Evolutionary conservation across 169 alveolate species (phyloP).

Genomic region (Toxoplasma gondii): DNA sequence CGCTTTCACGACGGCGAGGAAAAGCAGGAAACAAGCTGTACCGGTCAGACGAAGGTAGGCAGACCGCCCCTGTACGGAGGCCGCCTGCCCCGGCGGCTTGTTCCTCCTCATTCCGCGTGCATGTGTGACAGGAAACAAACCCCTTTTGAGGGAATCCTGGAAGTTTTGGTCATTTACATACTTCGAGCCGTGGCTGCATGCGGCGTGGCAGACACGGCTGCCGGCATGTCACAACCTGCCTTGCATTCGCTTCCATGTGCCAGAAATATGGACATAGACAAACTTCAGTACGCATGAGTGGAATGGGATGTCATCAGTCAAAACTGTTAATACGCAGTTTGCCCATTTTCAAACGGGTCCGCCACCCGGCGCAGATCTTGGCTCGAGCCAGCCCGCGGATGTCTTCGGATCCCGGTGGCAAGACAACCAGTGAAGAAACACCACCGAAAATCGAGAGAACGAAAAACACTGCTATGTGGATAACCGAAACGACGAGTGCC

Average conservation of each 20-base stretch:
- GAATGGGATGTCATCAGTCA: too few relatives aligned
- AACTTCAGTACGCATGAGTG: too few relatives aligned
- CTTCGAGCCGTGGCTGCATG: background rate
- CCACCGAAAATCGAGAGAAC: background rate
- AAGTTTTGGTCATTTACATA: background rate
- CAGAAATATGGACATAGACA: too few relatives aligned
- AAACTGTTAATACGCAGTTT: too few relatives aligned
- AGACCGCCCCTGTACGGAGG: background rate
- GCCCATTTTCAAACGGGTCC: too few relatives aligned
- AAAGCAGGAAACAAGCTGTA: background rate
- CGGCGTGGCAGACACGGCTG: background rate
- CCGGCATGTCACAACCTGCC: background rate
- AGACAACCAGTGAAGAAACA: background rate
- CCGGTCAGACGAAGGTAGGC: background rate
- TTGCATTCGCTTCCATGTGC: too few relatives aligned
- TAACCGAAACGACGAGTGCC: too few relatives aligned
- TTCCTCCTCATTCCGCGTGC: background rate
- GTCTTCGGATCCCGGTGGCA: background rate
- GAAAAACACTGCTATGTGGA: too few relatives aligned
- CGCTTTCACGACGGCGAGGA: background rate
- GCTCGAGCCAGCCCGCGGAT: background rate
- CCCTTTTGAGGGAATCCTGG: background rate
- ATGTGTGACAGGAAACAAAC: background rate
- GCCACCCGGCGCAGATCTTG: too few relatives aligned
- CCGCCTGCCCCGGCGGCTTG: background rate